Conservation (phyloP, 306 rosid genomes). For the Prunus fruticosa region DNA sequence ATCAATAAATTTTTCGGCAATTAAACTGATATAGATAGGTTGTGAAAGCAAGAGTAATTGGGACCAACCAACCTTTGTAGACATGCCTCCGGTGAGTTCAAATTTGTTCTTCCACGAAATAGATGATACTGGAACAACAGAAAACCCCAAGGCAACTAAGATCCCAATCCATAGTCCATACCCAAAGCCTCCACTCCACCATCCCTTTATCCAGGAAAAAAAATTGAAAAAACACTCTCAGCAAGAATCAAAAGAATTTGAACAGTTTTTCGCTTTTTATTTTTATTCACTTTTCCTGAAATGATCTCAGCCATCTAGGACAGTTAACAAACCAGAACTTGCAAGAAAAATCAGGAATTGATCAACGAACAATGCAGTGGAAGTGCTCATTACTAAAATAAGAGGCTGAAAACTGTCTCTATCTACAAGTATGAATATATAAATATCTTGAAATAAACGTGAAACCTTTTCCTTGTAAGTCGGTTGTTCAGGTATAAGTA, state of each 20-base stretch:
- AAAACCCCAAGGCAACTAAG: constrained; percentile 77
- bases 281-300: not conserved
- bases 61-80: constrained; percentile 59
- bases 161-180: constrained; percentile 93
- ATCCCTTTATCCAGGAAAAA: constrained; percentile 54
- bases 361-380: not conserved
- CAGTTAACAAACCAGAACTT: not conserved
- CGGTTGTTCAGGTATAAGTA: not conserved
- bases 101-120: constrained; percentile 69
- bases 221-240: constrained; percentile 16
- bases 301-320: constrained; percentile 7
- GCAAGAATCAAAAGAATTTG: constrained; percentile 7
- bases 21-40: not conserved
- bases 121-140: constrained; percentile 87
- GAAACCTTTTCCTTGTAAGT: not conserved
- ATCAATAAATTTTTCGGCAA: not conserved
- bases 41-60: not conserved
- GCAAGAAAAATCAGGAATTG: not conserved
- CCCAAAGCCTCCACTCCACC: constrained; percentile 99
- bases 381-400: not conserved
- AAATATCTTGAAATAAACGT: not conserved
- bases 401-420: not conserved
- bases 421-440: not conserved
- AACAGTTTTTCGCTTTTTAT: not conserved
- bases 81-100: constrained; percentile 52